A percentile compares a stretch with the other conserved stretches of the same genome.
Conservation (phyloP, 495 filamentous ascomycete genomes). For the Symbiotaphrina buchneri region DNA sequence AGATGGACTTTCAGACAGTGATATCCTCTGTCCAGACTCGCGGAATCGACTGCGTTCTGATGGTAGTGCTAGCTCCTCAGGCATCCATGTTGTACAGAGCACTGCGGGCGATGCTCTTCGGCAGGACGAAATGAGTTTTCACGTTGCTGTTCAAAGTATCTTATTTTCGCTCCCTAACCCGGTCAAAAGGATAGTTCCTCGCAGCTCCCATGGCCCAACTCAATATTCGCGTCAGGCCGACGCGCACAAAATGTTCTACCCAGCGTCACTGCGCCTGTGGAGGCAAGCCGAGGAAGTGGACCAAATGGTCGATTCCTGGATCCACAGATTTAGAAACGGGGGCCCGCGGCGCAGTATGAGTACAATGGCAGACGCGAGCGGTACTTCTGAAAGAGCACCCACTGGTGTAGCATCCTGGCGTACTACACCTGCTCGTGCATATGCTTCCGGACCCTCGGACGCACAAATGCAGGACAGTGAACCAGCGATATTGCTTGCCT, state of each 20-base stretch:
- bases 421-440: constrained; percentile 3
- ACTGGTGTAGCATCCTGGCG: constrained; percentile 4
- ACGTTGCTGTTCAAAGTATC: constrained; percentile 64
- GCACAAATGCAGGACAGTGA: constrained; percentile 7
- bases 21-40: constrained; percentile 40
- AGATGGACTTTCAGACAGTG: constrained; percentile 67
- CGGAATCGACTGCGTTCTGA: constrained; percentile 12
- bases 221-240: constrained; percentile 18
- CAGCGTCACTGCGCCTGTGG: constrained; percentile 56
- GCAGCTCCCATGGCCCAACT: constrained; percentile 9
- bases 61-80: constrained; percentile 17
- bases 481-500: constrained; percentile 20
- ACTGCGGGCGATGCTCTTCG: constrained; percentile 48
- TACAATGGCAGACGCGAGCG: background rate
- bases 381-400: constrained; percentile 1
- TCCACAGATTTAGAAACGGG: constrained; percentile 16
- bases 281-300: constrained; percentile 57
- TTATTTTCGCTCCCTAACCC: constrained; percentile 66
- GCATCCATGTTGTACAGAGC: constrained; percentile 14
- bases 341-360: constrained; percentile 3
- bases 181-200: constrained; percentile 37
- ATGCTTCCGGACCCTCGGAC: background rate
- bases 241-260: constrained; percentile 73
- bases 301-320: constrained; percentile 43
- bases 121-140: constrained; percentile 83